A percentile compares a stretch with the other conserved stretches of the same genome.
phyloP scores from a whole-genome alignment of 2,329 filamentous ascomycete genomes.

The Malbranchea cinnamomea region DNA sequence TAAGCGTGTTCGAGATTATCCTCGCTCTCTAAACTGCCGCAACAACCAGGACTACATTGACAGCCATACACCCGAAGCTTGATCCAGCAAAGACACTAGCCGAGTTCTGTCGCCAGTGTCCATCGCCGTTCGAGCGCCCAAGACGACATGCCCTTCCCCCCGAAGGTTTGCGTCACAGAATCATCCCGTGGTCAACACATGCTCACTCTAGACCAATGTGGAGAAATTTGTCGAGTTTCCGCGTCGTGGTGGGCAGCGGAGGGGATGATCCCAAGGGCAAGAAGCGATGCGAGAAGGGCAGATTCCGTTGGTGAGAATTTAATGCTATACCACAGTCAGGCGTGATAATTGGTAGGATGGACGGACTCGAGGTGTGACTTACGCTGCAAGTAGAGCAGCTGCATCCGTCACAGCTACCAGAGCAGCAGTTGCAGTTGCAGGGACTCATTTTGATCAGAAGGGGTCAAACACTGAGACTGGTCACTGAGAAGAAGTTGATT shows the following conservation, averaged over 20 bases:
- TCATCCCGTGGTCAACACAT: neutral
- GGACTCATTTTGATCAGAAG: conserved; percentile 23
- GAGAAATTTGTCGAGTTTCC: conserved; percentile 1
- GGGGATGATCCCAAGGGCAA: conserved; percentile 2
- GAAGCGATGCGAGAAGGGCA: too few relatives aligned
- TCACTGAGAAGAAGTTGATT: conserved; percentile 10
- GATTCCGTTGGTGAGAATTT: too few relatives aligned
- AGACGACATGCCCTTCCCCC: too few relatives aligned
- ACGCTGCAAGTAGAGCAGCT: conserved; percentile 25
- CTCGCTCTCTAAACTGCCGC: too few relatives aligned
- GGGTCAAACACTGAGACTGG: conserved; percentile 8
- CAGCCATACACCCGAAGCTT: too few relatives aligned
- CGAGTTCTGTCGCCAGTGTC: too few relatives aligned
- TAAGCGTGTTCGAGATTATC: too few relatives aligned
- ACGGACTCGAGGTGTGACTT: conserved; percentile 10
- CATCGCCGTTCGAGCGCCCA: too few relatives aligned
- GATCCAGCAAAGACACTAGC: too few relatives aligned
- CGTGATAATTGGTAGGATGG: neutral
- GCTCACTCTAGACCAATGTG: conserved; percentile 1
- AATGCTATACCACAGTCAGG: conserved; percentile 7
- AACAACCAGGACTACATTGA: too few relatives aligned
- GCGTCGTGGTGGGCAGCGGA: conserved; percentile 4
- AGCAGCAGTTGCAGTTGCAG: conserved; percentile 28
- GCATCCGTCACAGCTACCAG: conserved; percentile 26
- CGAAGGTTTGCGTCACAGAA: too few relatives aligned